Conservation (phyloP, 805 yeast genomes). For the Brettanomyces naardenensis region DNA sequence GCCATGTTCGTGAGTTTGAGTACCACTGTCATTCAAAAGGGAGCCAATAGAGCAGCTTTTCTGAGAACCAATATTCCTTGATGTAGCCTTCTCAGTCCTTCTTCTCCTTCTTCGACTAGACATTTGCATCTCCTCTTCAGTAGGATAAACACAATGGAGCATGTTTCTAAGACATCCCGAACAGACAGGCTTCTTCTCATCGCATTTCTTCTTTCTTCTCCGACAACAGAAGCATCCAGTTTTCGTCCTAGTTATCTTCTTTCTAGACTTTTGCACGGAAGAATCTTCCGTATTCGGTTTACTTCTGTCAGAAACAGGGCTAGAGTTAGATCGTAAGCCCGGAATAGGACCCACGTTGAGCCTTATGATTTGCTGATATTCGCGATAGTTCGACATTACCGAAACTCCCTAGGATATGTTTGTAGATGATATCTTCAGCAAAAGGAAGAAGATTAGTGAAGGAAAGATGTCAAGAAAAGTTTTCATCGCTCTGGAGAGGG, state of each 20-base stretch:
- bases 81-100: background rate
- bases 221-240: conserved; percentile 33
- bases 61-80: background rate
- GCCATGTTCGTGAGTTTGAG: background rate
- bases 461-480: too few relatives aligned
- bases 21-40: background rate
- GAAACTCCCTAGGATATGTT: background rate
- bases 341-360: conserved; percentile 8
- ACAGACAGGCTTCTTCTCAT: conserved; percentile 27
- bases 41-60: background rate
- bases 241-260: conserved; percentile 28
- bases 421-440: too few relatives aligned
- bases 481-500: too few relatives aligned
- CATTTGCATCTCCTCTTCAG: conserved; percentile 10
- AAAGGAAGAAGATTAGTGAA: background rate
- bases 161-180: conserved; percentile 28
- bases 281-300: conserved; percentile 1
- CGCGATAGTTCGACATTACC: conserved; percentile 25
- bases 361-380: conserved; percentile 25
- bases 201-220: conserved; percentile 31
- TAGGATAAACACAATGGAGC: conserved; percentile 28
- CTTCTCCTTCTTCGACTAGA: conserved; percentile 4
- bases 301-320: background rate
- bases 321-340: background rate
- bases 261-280: conserved; percentile 9